Evolutionary conservation across 2,329 filamentous ascomycete genomes (phyloP), one percentile per base, ranked within the genome.

Genomic region (Fusarium scirpi): DNA sequence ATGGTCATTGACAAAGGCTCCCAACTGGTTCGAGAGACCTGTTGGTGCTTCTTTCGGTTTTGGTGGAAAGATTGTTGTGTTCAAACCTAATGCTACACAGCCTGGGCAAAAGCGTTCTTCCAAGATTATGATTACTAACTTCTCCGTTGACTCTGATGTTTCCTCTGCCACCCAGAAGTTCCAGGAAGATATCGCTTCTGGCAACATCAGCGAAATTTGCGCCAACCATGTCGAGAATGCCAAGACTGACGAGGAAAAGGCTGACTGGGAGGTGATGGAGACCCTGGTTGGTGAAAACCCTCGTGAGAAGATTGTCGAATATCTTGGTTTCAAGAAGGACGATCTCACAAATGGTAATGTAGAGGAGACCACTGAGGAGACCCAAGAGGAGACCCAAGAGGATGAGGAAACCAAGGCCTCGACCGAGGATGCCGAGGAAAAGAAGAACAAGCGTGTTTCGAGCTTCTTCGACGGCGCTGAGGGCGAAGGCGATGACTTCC

Each of bases 241-340:
- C 20, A 90, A 89, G 76, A 93, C 90, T 1, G 94, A 98, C 3
- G 94, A 97, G 71, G 96, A 98, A 79, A 98, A 94, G 84, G 92
- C 93, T 6, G 95, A 98, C 80, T 99, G 96, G 96, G 92, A 92
- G 71, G 94, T 98, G 40, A 93, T 99, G 79, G 91, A 96, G 80
- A 96, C 94, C 3, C 82, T 99, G 65, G 91, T 95, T 51, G 91
- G 93, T 6, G 90, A 92, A 30, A 94, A 95, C 76, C 92, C 94
- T n/a, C 90, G 94, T 44, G 91, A 92, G 78, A 91, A 93, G 78
- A 91, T 99, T 61, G 88, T 96, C 24, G 92, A 97, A 72, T 94
- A 97, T 78, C 87, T 99, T 20, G 96, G 95, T n/a, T 95, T 98
- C 80, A 85, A 89, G 30, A 89, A 91, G 62, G 83, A 85, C n/a